A percentile compares a stretch with the other conserved stretches of the same genome.
phyloP scores from a whole-genome alignment of 2,329 filamentous ascomycete species.

The Chalara sp. region DNA sequence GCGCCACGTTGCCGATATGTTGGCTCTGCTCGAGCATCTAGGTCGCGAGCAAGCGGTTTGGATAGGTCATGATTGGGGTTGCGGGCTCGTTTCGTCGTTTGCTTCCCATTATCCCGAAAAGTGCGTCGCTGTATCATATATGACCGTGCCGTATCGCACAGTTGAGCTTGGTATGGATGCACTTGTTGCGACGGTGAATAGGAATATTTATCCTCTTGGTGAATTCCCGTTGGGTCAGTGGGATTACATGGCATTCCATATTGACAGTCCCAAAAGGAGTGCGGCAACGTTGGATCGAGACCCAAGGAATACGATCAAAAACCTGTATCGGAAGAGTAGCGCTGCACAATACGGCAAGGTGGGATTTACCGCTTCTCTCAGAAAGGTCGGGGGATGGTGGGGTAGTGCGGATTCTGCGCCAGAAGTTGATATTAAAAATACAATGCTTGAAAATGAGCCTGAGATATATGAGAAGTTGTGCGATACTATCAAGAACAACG shows the following conservation, averaged over 20 bases:
- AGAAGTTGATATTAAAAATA: not conserved
- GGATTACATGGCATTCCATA: constrained; percentile 1
- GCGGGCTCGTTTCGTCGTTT: not conserved
- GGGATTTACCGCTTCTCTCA: not conserved
- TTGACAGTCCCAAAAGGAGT: not conserved
- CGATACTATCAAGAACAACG: not conserved
- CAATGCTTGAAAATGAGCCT: not conserved
- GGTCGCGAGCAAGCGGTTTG: not conserved
- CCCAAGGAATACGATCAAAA: not conserved
- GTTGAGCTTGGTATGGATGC: constrained; percentile 1
- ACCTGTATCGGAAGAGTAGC: not conserved
- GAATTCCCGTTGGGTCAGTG: constrained; percentile 3
- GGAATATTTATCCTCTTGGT: constrained; percentile 2
- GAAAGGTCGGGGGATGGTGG: not conserved
- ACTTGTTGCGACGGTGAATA: not conserved
- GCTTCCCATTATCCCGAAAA: not conserved
- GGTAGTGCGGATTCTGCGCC: not conserved
- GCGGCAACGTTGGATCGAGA: constrained; percentile 1
- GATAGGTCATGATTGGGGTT: constrained; percentile 1
- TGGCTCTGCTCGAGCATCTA: not conserved
- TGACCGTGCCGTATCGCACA: constrained; percentile 1
- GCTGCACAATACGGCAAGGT: not conserved
- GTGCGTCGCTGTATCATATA: not conserved
- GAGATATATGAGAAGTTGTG: not conserved
- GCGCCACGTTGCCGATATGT: not conserved